Percentiles rank a stretch among this genome's conserved stretches.
phyloP scores from a whole-genome alignment of 2,329 filamentous ascomycete species.

The Alternaria viburni region DNA sequence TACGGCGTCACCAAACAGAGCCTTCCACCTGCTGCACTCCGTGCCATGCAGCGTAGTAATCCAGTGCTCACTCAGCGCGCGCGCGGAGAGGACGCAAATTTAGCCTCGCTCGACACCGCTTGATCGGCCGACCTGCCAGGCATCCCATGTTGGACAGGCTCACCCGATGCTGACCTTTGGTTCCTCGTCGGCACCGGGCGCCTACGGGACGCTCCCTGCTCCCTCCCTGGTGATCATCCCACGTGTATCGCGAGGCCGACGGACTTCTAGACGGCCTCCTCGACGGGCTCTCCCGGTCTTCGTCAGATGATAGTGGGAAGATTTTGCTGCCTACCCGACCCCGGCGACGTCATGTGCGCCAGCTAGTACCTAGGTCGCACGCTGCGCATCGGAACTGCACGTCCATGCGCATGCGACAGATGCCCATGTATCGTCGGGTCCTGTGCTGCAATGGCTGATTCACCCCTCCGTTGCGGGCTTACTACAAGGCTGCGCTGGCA shows the following conservation, averaged over 20 bases:
- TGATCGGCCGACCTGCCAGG: slow-evolving; percentile 13
- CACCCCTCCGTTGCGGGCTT: background rate
- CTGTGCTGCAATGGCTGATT: background rate
- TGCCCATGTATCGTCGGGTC: background rate
- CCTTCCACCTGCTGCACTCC: slow-evolving; percentile 18
- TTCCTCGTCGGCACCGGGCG: slow-evolving; percentile 13
- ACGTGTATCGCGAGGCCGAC: slow-evolving; percentile 15
- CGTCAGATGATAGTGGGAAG: slow-evolving; percentile 23
- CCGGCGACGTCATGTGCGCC: slow-evolving; percentile 21
- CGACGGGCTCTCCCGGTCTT: slow-evolving; percentile 19
- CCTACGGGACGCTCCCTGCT: slow-evolving; percentile 22
- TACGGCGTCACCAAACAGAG: slow-evolving; percentile 5
- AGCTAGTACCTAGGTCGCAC: background rate
- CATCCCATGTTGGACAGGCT: slow-evolving; percentile 8
- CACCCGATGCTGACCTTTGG: background rate
- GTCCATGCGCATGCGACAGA: background rate
- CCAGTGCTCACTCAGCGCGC: slow-evolving; percentile 7
- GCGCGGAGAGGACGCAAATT: background rate
- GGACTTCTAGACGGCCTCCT: background rate
- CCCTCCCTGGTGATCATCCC: slow-evolving; percentile 20
- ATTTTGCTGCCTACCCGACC: slow-evolving; percentile 4
- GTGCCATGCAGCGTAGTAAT: slow-evolving; percentile 1
- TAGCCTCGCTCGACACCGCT: slow-evolving; percentile 13
- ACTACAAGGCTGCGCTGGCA: slow-evolving; percentile 14
- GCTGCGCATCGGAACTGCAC: slow-evolving; percentile 11